A percentile compares a stretch with the other conserved stretches of the same genome.
phyloP scores from a whole-genome alignment of 495 filamentous ascomycete genomes.

The Diplogelasinospora grovesii region DNA sequence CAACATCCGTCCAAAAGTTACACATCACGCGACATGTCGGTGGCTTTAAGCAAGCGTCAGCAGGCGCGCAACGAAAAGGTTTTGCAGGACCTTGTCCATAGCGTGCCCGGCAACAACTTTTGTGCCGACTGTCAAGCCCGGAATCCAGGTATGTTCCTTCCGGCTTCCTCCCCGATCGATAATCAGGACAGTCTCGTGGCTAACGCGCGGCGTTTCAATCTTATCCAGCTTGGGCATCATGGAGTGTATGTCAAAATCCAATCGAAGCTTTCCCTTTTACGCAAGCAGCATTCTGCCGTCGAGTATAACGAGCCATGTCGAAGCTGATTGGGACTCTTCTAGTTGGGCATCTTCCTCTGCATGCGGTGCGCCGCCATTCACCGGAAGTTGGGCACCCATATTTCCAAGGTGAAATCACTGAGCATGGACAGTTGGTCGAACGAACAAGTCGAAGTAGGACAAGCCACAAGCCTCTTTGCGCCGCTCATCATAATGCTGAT shows the following conservation, averaged over 20 bases:
- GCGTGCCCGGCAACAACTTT: slow-evolving; percentile 82
- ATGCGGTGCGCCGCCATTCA: slow-evolving; percentile 95
- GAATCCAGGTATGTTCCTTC: slow-evolving; percentile 72
- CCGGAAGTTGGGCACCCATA: slow-evolving; percentile 93
- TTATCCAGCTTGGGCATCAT: slow-evolving; percentile 89
- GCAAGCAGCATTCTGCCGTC: neutral
- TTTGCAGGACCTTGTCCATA: slow-evolving; percentile 83
- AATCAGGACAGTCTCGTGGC: slow-evolving; percentile 13
- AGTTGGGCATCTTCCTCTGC: slow-evolving; percentile 95
- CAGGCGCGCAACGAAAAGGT: slow-evolving; percentile 92
- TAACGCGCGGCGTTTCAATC: slow-evolving; percentile 18
- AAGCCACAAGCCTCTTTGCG: slow-evolving; percentile 3
- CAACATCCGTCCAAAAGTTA: neutral
- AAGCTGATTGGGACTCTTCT: slow-evolving; percentile 15
- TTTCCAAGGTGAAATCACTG: slow-evolving; percentile 96
- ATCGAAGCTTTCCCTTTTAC: too few relatives aligned
- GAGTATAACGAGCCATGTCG: too few relatives aligned
- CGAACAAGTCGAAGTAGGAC: slow-evolving; percentile 87
- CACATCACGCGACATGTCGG: slow-evolving; percentile 37
- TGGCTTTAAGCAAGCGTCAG: slow-evolving; percentile 75
- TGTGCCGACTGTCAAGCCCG: slow-evolving; percentile 89
- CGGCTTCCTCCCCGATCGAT: slow-evolving; percentile 3
- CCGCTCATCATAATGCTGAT: neutral
- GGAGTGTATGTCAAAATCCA: slow-evolving; percentile 68
- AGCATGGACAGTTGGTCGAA: slow-evolving; percentile 95